These are phyloP conservation scores for Suhomyces wounanorum DNA, from an alignment of 1,139 yeast genomes.

Conservation along the genomic window DNA sequence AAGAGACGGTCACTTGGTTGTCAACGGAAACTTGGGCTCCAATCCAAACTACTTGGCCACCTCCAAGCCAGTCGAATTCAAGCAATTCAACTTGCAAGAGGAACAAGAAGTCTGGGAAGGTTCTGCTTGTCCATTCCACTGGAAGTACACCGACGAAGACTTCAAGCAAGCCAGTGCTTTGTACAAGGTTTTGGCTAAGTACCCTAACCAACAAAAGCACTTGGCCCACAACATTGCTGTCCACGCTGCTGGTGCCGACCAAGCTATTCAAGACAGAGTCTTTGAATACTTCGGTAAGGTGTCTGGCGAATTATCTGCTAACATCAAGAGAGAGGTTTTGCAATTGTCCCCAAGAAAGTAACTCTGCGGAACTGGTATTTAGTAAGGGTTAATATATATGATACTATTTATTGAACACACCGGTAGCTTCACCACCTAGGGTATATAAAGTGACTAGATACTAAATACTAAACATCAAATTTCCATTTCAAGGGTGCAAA, in stretches of 20 bases:
- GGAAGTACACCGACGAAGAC: constrained; percentile 76
- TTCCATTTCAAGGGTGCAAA: not conserved
- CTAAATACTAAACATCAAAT: too few relatives aligned
- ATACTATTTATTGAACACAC: not conserved
- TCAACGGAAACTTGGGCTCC: constrained; percentile 82
- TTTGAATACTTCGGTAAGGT: constrained; percentile 78
- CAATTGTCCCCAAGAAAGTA: constrained; percentile 56
- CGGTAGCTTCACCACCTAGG: too few relatives aligned
- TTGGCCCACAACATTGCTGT: constrained; percentile 82
- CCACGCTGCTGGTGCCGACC: constrained; percentile 70
- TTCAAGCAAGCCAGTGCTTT: constrained; percentile 66
- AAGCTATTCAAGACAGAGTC: constrained; percentile 77
- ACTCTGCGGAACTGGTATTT: constrained; percentile 11
- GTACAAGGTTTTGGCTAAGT: constrained; percentile 74
- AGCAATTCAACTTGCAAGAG: constrained; percentile 44
- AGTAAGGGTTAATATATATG: constrained; percentile 5
- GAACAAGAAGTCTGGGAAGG: constrained; percentile 89
- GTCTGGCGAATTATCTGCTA: constrained; percentile 57
- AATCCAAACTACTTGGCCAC: constrained; percentile 79
- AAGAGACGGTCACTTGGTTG: constrained; percentile 87
- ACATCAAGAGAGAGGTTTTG: constrained; percentile 63
- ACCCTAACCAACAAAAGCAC: constrained; percentile 78
- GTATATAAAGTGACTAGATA: too few relatives aligned
- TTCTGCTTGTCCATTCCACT: constrained; percentile 85
- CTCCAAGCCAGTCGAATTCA: constrained; percentile 56